Evolutionary conservation across 345 rosid species (phyloP).

Genomic region (Salix koriyanagi): DNA sequence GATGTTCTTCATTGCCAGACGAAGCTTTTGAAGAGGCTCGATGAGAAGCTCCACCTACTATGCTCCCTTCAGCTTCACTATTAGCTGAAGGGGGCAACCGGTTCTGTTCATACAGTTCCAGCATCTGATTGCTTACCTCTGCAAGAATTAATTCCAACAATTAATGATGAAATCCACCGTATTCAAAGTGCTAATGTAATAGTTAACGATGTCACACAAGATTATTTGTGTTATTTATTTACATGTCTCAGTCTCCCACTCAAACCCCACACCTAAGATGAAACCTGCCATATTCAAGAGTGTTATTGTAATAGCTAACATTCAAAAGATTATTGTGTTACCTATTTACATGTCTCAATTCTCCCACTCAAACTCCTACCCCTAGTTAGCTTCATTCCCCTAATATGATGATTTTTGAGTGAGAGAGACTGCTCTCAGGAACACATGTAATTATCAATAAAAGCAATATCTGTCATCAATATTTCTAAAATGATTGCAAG

Average conservation of each 20-base stretch:
- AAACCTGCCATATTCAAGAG: neutral
- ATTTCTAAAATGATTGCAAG: neutral
- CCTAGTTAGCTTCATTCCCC: neutral
- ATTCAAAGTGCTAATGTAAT: neutral
- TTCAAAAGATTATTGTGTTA: no score
- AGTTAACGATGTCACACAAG: neutral
- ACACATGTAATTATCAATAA: neutral
- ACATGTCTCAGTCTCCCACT: neutral
- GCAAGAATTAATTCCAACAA: conserved; percentile 3
- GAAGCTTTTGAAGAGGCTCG: conserved; percentile 11
- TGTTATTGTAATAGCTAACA: no score
- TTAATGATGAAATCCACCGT: neutral
- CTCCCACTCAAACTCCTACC: neutral
- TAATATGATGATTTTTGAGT: neutral
- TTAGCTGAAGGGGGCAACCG: conserved; percentile 12
- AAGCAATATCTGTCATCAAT: neutral
- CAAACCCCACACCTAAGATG: neutral
- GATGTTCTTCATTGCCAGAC: conserved; percentile 21
- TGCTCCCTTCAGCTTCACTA: conserved; percentile 25
- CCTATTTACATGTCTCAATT: neutral
- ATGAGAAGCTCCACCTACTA: conserved; percentile 6
- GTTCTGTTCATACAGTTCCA: conserved; percentile 30
- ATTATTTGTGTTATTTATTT: no score
- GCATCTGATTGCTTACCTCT: conserved; percentile 34
- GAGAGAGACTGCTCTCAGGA: neutral